Conservation (phyloP, 306 rosid species). For the Cicer chorassanicum region DNA sequence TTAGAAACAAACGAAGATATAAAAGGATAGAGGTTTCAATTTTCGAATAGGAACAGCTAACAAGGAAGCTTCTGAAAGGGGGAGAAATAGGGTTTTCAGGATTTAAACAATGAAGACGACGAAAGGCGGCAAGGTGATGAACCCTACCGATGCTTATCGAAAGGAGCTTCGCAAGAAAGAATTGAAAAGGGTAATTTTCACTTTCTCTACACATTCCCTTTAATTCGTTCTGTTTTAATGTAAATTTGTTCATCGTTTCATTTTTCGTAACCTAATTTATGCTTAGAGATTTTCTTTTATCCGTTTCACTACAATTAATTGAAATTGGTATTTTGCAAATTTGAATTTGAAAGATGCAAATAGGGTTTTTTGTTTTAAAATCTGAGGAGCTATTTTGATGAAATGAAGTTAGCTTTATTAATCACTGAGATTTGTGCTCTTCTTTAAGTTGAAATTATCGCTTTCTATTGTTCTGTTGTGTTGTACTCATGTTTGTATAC, state of each 20-base stretch:
- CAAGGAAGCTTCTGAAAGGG: conserved; percentile 24
- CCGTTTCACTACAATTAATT: neutral
- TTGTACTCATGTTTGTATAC: neutral
- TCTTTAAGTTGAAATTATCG: neutral
- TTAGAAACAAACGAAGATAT: neutral
- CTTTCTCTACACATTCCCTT: neutral
- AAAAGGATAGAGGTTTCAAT: neutral
- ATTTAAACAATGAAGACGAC: conserved; percentile 81
- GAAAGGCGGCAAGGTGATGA: conserved; percentile 96
- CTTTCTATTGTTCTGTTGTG: neutral
- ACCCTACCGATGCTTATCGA: conserved; percentile 94
- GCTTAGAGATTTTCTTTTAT: neutral
- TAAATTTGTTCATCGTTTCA: neutral
- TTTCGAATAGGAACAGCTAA: conserved; percentile 13
- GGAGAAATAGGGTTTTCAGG: conserved; percentile 33
- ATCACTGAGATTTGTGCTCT: neutral
- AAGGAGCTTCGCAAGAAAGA: conserved; percentile 97
- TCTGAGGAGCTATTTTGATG: neutral
- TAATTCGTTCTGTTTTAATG: neutral
- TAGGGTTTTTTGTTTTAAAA: neutral
- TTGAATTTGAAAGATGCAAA: neutral
- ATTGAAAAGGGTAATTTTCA: conserved; percentile 76
- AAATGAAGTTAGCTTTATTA: conserved; percentile 3
- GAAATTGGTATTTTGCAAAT: neutral
- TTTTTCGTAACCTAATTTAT: conserved; percentile 32